Evolutionary conservation across 2,329 filamentous ascomycete species (phyloP), one percentile per base, ranked within the genome.

Genomic region (Didymella glomerata): DNA sequence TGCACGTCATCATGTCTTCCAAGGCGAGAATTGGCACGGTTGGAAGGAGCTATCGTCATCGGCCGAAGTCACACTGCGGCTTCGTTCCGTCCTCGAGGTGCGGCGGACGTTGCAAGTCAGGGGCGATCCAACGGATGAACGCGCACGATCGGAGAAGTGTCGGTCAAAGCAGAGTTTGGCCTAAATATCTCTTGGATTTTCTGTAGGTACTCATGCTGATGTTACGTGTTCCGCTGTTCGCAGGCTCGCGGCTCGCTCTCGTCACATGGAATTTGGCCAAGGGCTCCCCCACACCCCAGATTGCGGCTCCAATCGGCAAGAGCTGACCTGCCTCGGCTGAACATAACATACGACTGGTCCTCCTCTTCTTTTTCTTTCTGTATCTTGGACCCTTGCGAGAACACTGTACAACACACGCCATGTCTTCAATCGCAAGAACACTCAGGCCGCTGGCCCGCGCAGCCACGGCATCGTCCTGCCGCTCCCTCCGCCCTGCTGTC

Each of bases 341-440:
- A 48, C 40, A 40, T 47, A 20, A 36, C 40, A 32, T 54, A 14
- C 41, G 40, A 32, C 47, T 60, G 13, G n/a, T 42, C 25, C 36
- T 41, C 49, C 44, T 53, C 50, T 28, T 40, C 44, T 45, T 30
- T 38, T 46, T 44, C 46, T 30, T 47, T 20, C 25, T 25, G 22
- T 44, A 44, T 46, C 34, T 41, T 40, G 50, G 22, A 18, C 20
- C 11, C 24, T 24, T n/a, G 13, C 25, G 30, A 9, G 36, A 14
- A 41, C 30, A 22, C 22, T 42, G 25, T 16, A 49, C 46, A 28
- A 14, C 22, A 16, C 24, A 60, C 32, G 63, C 32, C 36, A 75
- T 76, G 73, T 68, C 74, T 16, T 74, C 73, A 3, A 66, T 76
- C 10, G 63, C 73, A 53, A 70, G 65, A 63, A 66, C 68, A 49